These are phyloP conservation scores for Suhomyces sp. DNA, from an alignment of 805 yeast species.

Conservation along the genomic window DNA sequence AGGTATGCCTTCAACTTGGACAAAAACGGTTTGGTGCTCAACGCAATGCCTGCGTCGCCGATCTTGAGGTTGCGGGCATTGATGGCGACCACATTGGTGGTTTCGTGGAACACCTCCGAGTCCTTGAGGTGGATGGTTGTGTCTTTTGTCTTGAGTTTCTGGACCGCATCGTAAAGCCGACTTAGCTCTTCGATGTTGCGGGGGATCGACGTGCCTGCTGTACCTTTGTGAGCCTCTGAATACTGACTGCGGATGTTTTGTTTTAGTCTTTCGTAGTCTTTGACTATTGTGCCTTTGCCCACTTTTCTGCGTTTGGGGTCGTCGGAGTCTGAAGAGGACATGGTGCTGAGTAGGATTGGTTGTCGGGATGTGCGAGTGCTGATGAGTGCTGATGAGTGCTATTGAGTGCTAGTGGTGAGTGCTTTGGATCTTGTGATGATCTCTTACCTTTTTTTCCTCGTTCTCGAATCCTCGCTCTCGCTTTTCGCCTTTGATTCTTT, in stretches of 20 bases:
- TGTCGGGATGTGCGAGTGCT: too few relatives aligned
- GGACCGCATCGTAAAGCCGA: constrained; percentile 42
- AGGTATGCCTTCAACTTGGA: constrained; percentile 33
- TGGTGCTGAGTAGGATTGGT: too few relatives aligned
- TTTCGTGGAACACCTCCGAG: constrained; percentile 57
- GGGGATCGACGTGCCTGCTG: constrained; percentile 50
- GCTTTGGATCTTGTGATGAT: too few relatives aligned
- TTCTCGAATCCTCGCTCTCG: too few relatives aligned
- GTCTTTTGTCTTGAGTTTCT: constrained; percentile 31
- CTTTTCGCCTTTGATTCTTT: too few relatives aligned
- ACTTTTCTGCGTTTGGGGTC: constrained; percentile 2
- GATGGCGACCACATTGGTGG: constrained; percentile 60
- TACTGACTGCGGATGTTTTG: constrained; percentile 32
- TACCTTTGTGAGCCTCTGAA: constrained; percentile 54
- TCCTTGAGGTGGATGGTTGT: constrained; percentile 47
- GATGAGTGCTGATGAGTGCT: too few relatives aligned
- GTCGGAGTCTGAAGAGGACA: neutral
- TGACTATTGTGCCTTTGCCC: constrained; percentile 12
- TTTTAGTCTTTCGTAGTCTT: constrained; percentile 27
- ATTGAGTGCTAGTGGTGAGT: too few relatives aligned
- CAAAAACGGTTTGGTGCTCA: constrained; percentile 49
- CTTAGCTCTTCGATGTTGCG: constrained; percentile 46
- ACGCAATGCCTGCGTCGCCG: constrained; percentile 51
- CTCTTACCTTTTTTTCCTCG: too few relatives aligned
- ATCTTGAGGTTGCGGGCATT: constrained; percentile 61